Evolutionary conservation across 345 rosid species (phyloP), one percentile per base, ranked within the genome.

Genomic region (Citrus medica): DNA sequence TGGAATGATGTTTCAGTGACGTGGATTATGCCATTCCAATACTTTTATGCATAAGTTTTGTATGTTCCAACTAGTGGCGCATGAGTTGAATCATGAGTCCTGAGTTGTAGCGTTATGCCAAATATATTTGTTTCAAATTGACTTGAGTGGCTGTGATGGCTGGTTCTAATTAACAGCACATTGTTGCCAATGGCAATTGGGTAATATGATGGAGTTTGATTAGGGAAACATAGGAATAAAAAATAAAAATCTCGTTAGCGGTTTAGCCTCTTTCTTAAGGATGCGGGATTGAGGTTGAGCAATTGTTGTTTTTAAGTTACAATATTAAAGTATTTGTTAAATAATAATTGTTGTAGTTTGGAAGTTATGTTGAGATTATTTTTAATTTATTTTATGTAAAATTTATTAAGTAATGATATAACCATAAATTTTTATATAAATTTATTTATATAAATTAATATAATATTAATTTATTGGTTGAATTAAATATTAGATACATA

Each of bases 311-410:
- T 35, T 5, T 35, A 35, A 35, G 7, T 35, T 35, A 35, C 0
- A 35, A 1, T 35, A 35, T 1, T 35, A 6, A 35, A 35, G 7
- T 35, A 0, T 35, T 35, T 35, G 7, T 1, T 35, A 35, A 35
- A 35, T 35, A 35, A 35, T 35, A 35, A 35, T 0, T 1, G 1
- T 5, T 35, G 37, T 35, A 35, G 1, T 35, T 35, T 35, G 7
- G 0, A 35, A 35, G 37, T 35, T 6, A 33, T 33, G 6, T 33
- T 5, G 1, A 33, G 6, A 0, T 0, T 0, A 0, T 33, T 33
- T 33, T 33, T 33, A 35, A 35, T 35, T 35, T 35, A 5, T 6
- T 5, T 35, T 1, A 35, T 35, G 1, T 5, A 35, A 5, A 35
- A 35, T 35, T 0, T 35, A 35, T 35, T 35, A 0, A 32, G 5